Evolutionary conservation across 208 protist species (phyloP), one percentile per base, ranked within the genome.

Genomic region (Crithidia mellificae): DNA sequence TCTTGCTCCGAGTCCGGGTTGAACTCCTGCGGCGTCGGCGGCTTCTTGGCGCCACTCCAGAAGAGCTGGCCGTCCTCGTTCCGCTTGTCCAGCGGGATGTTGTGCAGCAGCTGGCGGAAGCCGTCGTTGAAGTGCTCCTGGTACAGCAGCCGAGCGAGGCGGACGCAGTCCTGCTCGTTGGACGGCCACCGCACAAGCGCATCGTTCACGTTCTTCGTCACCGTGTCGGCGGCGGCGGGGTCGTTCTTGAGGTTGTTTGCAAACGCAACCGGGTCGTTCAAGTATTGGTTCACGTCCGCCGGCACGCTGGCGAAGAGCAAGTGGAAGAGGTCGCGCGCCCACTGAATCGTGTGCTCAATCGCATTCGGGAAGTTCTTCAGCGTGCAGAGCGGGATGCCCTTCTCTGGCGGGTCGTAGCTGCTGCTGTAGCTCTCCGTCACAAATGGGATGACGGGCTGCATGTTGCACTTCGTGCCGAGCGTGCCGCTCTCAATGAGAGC

Each of bases 341-440:
- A 98, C 86, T 99, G 97, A 69, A 99, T 99, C 9, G 96, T 98
- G 83, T 99, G 98, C 81, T 99, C 97, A 82, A 99, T 99, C 27
- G 88, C 80, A 81, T 99, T 98, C n/a, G 99, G 99, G 87, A 99
- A 99, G 84, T 99, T 99, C 80, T 99, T 99, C 20, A 99, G 83
- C 17, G 99, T 99, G 85, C 99, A 99, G n/a, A 99, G 89, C 27
- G 99, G 98, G 72, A 99, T 99, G 9, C 87, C 85, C 78, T 99
- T 98, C 82, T 99, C 98, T 27, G 98, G 98, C 24, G 98, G 98
- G 80, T 99, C 98, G 63, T 88, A 84, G 47, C 91, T 98, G 24
- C 88, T 95, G 56, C 91, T 87, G 89, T 99, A 99, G 55, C 88
- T 98, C 83, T 99, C 98, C 24, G 99, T 99, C 32, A 99, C 71